Evolutionary conservation across 176 grass and related monocot species (phyloP).

Genomic region (Eleusine indica): DNA sequence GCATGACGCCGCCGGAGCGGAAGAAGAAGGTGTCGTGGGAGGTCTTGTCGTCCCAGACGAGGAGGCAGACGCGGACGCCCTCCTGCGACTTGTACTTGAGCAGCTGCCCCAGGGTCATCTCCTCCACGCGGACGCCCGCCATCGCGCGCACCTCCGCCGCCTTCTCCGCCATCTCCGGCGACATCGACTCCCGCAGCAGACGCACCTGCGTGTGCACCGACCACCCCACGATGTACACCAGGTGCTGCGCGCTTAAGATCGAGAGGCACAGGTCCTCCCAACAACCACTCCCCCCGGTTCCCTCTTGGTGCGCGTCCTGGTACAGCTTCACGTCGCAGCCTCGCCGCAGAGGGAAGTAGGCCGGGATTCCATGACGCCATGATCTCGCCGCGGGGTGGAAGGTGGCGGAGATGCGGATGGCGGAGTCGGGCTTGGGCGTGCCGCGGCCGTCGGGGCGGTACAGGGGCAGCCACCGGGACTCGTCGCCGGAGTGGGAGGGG

Average conservation of each 20-base stretch:
- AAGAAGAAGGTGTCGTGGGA: constrained; percentile 45
- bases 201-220: constrained; percentile 53
- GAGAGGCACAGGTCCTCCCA: constrained; percentile 93
- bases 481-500: too few species aligned
- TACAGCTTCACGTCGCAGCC: constrained; percentile 71
- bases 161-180: constrained; percentile 37
- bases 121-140: constrained; percentile 37
- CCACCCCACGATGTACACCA: constrained; percentile 91
- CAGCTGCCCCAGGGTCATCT: constrained; percentile 56
- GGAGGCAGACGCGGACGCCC: constrained; percentile 73
- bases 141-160: constrained; percentile 11
- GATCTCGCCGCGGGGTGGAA: constrained; percentile 23
- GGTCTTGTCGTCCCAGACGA: constrained; percentile 79
- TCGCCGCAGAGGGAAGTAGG: constrained; percentile 60
- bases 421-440: constrained; percentile 24
- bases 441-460: constrained; percentile 43
- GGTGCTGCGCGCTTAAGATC: constrained; percentile 61
- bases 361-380: constrained; percentile 38
- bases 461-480: constrained; percentile 12
- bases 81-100: constrained; percentile 87
- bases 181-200: constrained; percentile 52
- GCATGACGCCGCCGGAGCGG: constrained; percentile 48
- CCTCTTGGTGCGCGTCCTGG: constrained; percentile 71
- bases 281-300: constrained; percentile 19
- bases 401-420: constrained; percentile 42